Percentiles rank a stretch among this genome's conserved stretches.
phyloP scores from a whole-genome alignment of 192 early-diverging fungal genomes.

The Spinellus fusiger region DNA sequence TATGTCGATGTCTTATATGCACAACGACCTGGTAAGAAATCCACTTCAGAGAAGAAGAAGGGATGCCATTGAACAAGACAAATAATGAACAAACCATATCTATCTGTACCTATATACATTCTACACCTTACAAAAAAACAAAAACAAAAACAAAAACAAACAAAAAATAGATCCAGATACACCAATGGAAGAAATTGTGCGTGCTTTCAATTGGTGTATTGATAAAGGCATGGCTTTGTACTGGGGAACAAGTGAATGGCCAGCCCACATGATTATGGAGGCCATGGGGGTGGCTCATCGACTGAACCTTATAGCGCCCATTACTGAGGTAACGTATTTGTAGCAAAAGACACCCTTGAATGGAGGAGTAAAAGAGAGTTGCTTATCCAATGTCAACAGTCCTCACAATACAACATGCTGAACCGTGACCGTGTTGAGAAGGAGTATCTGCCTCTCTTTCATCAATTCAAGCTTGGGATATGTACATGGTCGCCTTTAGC shows the following conservation, averaged over 20 bases:
- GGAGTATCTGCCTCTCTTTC: slow-evolving; percentile 68
- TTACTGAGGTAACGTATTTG: slow-evolving; percentile 40
- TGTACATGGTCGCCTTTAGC: slow-evolving; percentile 80
- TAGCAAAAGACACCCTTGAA: neutral
- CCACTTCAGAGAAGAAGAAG: neutral
- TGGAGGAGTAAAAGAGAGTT: neutral
- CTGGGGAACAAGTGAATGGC: slow-evolving; percentile 86
- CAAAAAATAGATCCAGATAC: slow-evolving; percentile 35
- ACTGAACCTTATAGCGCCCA: slow-evolving; percentile 61
- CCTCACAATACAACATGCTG: slow-evolving; percentile 86
- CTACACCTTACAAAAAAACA: neutral
- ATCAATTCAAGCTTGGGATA: slow-evolving; percentile 60
- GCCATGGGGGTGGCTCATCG: slow-evolving; percentile 64
- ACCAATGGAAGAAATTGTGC: slow-evolving; percentile 84
- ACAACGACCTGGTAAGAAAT: slow-evolving; percentile 59
- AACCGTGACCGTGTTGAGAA: slow-evolving; percentile 71
- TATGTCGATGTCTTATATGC: slow-evolving; percentile 79
- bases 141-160: neutral
- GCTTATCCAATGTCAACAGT: slow-evolving; percentile 27
- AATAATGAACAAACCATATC: too few relatives aligned
- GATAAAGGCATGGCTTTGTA: slow-evolving; percentile 77
- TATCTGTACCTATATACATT: neutral
- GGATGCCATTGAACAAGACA: too few relatives aligned
- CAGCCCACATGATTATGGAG: slow-evolving; percentile 67
- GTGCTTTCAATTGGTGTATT: slow-evolving; percentile 79